Base-by-base conservation (phyloP, 148 eudicot species). In the Fagopyrum esculentum region DNA sequence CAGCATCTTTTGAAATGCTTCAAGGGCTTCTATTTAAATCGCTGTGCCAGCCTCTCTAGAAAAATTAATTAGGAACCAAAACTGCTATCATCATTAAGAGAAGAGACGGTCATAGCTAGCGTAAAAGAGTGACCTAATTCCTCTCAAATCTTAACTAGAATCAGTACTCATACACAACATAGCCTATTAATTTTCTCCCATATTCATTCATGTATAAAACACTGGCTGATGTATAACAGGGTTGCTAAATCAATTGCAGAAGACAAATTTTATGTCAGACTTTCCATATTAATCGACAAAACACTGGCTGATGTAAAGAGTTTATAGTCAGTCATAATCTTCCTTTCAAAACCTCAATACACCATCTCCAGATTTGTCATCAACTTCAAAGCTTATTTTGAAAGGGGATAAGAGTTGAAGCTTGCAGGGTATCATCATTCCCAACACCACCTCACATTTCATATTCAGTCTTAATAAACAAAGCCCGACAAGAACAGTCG, bases 311-410 rank as follows among this genome's bases (percentile, higher is more conserved):
- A 16, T 19, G 19, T 13, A 54, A 13, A 13, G 4, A 7, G n/a
- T 54, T 13, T 54, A 19, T 54, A 16, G 6, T 54, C n/a, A 4
- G 19, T 54, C 57, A 2, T n/a, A 52, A 52, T 52, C 57, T 13
- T 17, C 29, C 5, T 57, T 57, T 26, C 30, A 6, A 26, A 57
- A 57, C 6, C 8, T 17, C 30, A 57, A 52, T 52, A 52, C 16
- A 12, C 6, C 0, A 5, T 4, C 29, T 57, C 19, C 63, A 57
- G n/a, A 57, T 9, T 57, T 19, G 2, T 3, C 29, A 57, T 57
- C 26, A 57, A 57, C 63, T 57, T 57, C 63, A 57, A 57, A 57
- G 63, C 29, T 15, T 57, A 57, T n/a, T 57, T 57, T 57, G 5
- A 9, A 57, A 57, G 63, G 29, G 19, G 29, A 7, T 5, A 6